Base-by-base conservation (phyloP, 768 basidiomycete genomes). In the Podaxis rugospora region DNA sequence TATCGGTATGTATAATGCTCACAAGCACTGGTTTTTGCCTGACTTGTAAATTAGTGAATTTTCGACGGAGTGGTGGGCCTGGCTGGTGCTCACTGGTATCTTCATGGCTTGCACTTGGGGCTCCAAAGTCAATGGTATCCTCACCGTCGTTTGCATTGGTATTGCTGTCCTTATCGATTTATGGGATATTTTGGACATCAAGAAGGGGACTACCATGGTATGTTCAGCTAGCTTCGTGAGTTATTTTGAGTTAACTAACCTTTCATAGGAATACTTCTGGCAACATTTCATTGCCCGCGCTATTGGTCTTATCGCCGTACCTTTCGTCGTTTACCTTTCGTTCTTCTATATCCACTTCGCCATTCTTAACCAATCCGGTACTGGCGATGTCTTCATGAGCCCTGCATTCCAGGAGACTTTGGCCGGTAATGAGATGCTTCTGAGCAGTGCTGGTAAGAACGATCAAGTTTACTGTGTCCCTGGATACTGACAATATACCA, bases 401-500 rank as follows among this genome's bases (percentile, higher is more conserved):
- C 95, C 97, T 5, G 88, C 87, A 4, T 99, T 99, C 85, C 97
- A 99, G 75, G 95, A 98, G 76, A 97, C 95, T 16, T 79, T 99
- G 54, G 74, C 80, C 21, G 95, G 94, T 32, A 99, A 97, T 66
- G 95, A 98, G 68, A 80, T 99, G 74, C 75, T 98, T 59, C 71
- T 98, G 63, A 93, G 93, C 69, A 91, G 93, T 65, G 90, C 95
- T 77, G 96, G 96, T 95, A 66, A 59, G 80, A 65, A 6, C 16
- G 23, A 53, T 14, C 16, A 6, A n/a, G 2, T n/a, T 18, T 46
- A 27, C 28, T 25, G 39, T 23, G 18, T 27, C 27, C 4, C 27
- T 50, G 55, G 59, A 13, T 67, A 35, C 50, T 57, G 14, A 55
- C 46, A 11, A 9, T 59, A 10, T 40, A n/a, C 51, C 73, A 98